Base-by-base conservation (phyloP, 1,139 yeast species). In the Nadsonia commutata region DNA sequence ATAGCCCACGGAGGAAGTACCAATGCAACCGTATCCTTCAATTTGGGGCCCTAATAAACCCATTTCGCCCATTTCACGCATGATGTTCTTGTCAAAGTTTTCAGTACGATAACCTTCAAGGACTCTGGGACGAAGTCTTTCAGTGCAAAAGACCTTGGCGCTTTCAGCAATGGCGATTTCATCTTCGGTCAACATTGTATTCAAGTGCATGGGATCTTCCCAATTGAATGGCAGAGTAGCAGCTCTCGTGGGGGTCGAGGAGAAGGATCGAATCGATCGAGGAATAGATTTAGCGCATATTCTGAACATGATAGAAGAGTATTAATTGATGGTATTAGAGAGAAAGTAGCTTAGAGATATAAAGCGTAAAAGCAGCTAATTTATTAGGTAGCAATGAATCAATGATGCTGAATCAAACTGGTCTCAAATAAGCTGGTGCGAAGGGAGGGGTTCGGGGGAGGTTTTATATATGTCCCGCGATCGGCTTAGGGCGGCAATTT, bases 1-100 rank as follows among this genome's bases (percentile, higher is more conserved):
- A 47, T 67, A 66, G 6, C 68, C 67, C 7, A 63, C 67, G 8
- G 65, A 57, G 38, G 64, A 58, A 16, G 61, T 65, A 9, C 70
- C 71, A 2, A 69, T 62, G 45, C 71, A 65, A 2, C 71, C 71
- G 50, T 65, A 66, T 18, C 70, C 71, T 21, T 61, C 57, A 44
- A 66, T 61, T 17, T 67, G 64, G 22, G 69, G 53, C 1, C 71
- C 71, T 33, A 67, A 56, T 17, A 66, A 56, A 5, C 71, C 71
- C 20, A 66, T 52, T 43, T 61, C 64, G n/a, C 71, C 71, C 57
- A 66, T 59, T 47, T 66, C 67, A 23, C 52, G 53, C 65, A 66
- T 54, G 40, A 65, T 51, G 21, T 54, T 49, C 45, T 51, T 53
- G 51, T 63, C 65, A 49, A 67, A 66, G 22, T 48, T 48, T 51